These are phyloP conservation scores for Heterobasidion occidentale DNA, from an alignment of 1,284 basidiomycete species.

Conservation along the genomic window DNA sequence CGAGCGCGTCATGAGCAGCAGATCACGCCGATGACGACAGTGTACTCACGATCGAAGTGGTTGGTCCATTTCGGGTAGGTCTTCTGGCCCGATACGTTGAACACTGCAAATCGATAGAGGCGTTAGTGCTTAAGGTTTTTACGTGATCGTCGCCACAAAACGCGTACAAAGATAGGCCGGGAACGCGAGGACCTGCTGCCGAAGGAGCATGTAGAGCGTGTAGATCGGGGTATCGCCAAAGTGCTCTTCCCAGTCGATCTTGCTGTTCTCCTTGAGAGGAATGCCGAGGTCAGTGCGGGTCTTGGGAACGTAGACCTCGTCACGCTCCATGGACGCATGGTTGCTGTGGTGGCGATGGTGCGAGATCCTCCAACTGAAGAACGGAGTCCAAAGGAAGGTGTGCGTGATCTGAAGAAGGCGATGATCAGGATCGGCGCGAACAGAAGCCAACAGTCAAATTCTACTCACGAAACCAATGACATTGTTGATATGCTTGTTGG, in stretches of 20 bases:
- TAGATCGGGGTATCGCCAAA: slow-evolving; percentile 55
- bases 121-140: not conserved
- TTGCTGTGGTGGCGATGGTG: slow-evolving; percentile 31
- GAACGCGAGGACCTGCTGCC: slow-evolving; percentile 71
- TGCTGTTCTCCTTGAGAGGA: slow-evolving; percentile 5
- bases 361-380: slow-evolving; percentile 32
- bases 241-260: slow-evolving; percentile 45
- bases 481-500: slow-evolving; percentile 17
- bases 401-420: slow-evolving; percentile 17
- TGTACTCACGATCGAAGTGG: slow-evolving; percentile 45
- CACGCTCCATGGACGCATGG: slow-evolving; percentile 38
- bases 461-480: slow-evolving; percentile 19
- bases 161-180: slow-evolving; percentile 54
- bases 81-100: slow-evolving; percentile 59
- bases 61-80: slow-evolving; percentile 62
- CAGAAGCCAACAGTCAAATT: not conserved
- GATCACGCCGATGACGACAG: not conserved
- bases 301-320: slow-evolving; percentile 56
- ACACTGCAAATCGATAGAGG: slow-evolving; percentile 26
- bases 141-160: not conserved
- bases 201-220: slow-evolving; percentile 42
- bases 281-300: slow-evolving; percentile 42
- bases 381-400: slow-evolving; percentile 28
- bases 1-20: not conserved
- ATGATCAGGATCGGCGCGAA: not conserved